Conservation (phyloP, 345 rosid genomes). For the Raphanus sativus region DNA sequence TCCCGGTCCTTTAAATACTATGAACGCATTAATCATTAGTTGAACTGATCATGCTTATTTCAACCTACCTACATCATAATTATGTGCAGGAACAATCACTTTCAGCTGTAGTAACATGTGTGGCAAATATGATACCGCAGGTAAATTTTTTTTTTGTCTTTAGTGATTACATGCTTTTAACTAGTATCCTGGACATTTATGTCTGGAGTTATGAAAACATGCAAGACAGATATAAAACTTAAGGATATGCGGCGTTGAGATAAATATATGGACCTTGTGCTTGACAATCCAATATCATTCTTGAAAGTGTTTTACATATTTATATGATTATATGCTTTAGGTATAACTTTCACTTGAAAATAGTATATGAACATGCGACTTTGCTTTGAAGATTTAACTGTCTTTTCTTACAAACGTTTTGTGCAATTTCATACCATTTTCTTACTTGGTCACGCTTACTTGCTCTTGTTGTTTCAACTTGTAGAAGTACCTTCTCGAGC, state of each 20-base stretch:
- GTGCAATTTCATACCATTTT: background rate
- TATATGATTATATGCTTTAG: background rate
- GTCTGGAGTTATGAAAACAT: slow-evolving; percentile 1
- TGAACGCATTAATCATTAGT: background rate
- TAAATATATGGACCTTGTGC: background rate
- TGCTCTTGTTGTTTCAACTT: slow-evolving; percentile 28
- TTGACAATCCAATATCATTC: slow-evolving; percentile 8
- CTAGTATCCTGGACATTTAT: slow-evolving; percentile 10
- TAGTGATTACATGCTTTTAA: slow-evolving; percentile 10
- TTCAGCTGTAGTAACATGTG: slow-evolving; percentile 81
- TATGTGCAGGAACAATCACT: slow-evolving; percentile 78
- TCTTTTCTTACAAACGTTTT: background rate
- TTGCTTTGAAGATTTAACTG: slow-evolving; percentile 4
- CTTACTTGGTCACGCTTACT: background rate
- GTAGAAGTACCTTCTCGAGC: slow-evolving; percentile 91
- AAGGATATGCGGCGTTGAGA: background rate
- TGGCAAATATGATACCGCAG: slow-evolving; percentile 91
- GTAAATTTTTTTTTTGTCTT: slow-evolving; percentile 38
- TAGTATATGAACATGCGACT: background rate
- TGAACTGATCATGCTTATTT: background rate
- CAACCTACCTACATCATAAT: background rate
- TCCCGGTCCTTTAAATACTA: background rate
- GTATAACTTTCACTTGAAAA: background rate
- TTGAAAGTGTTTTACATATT: slow-evolving; percentile 3
- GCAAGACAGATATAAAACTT: background rate